Evolutionary conservation across 2,329 filamentous ascomycete genomes (phyloP), one percentile per base, ranked within the genome.

Genomic region (Plenodomus lindquistii): DNA sequence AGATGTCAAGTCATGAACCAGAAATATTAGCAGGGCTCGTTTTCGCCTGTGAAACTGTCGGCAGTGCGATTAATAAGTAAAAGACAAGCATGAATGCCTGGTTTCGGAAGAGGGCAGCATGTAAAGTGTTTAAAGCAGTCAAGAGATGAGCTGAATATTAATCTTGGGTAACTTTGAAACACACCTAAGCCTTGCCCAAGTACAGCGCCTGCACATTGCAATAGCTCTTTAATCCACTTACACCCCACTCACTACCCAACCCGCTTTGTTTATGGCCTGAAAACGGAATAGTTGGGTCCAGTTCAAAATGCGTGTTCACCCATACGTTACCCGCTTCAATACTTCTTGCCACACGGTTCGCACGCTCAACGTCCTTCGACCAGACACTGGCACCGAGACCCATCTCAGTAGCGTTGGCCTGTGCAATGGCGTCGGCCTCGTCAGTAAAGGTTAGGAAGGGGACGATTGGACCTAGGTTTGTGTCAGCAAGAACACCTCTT

Each of bases 181-280:
- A 7, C 10, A 4, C 27, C 11, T 15, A 31, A 31, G 27, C 27
- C 27, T 31, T 31, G 11, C 27, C 27, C 27, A 31, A 31, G 15
- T 31, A 31, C 11, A 31, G 11, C 27, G 27, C 27, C 11, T 31
- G 27, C 11, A 31, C 27, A 18, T 62, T 60, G 11, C 50, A 56
- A 40, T 58, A 63, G 22, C 50, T 45, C 42, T 59, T 66, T 40
- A 67, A 44, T 2, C 64, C 61, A 16, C 71, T 63, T 21, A 65
- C 66, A 7, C 74, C 74, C 73, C 72, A 75, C 69, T 93, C 89
- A 52, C 87, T 83, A 19, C 89, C 88, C 44, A 91, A 85, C 45
- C 89, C 89, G n/a, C 78, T 83, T 73, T 89, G 81, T 72, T 91
- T 92, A 77, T 81, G 89, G 0, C 89, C 89, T 40, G 86, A 86